These are phyloP conservation scores for Berberis vulgaris DNA, from an alignment of 164 flowering plant genomes.

Conservation along the genomic window DNA sequence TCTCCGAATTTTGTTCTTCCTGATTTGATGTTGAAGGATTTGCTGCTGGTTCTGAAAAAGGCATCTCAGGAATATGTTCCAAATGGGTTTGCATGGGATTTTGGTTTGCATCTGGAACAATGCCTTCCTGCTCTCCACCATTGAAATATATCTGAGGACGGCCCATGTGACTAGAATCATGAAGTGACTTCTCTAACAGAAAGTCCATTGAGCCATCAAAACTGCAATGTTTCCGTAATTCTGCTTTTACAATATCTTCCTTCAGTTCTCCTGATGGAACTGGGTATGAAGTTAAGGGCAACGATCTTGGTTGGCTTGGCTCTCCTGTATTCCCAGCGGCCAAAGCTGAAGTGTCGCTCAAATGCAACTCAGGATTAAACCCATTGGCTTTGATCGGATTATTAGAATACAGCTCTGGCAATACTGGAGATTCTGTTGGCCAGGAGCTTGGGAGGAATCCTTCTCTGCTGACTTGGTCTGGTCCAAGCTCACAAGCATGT, in stretches of 20 bases:
- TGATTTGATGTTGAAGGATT: slow-evolving; percentile 27
- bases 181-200: slow-evolving; percentile 16
- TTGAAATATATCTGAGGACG: slow-evolving; percentile 12
- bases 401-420: slow-evolving; percentile 12
- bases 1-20: slow-evolving; percentile 39
- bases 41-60: slow-evolving; percentile 15
- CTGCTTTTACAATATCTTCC: slow-evolving; percentile 16
- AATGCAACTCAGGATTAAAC: slow-evolving; percentile 23
- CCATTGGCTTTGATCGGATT: slow-evolving; percentile 15
- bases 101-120: slow-evolving; percentile 9
- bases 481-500: slow-evolving; percentile 20
- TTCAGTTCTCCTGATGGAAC: slow-evolving; percentile 11
- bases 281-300: slow-evolving; percentile 10
- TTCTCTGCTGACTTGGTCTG: slow-evolving; percentile 17
- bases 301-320: slow-evolving; percentile 13
- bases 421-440: slow-evolving; percentile 13
- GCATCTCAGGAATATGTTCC: slow-evolving; percentile 20
- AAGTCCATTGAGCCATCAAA: slow-evolving; percentile 9
- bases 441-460: slow-evolving; percentile 19
- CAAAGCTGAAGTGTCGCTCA: slow-evolving; percentile 9
- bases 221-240: slow-evolving; percentile 14
- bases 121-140: slow-evolving; percentile 24
- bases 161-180: slow-evolving; percentile 16
- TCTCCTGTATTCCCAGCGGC: slow-evolving; percentile 17
- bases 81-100: slow-evolving; percentile 9